Evolutionary conservation across 768 basidiomycete species (phyloP), one percentile per base, ranked within the genome.

Genomic region (Tricholoma flavovirens): DNA sequence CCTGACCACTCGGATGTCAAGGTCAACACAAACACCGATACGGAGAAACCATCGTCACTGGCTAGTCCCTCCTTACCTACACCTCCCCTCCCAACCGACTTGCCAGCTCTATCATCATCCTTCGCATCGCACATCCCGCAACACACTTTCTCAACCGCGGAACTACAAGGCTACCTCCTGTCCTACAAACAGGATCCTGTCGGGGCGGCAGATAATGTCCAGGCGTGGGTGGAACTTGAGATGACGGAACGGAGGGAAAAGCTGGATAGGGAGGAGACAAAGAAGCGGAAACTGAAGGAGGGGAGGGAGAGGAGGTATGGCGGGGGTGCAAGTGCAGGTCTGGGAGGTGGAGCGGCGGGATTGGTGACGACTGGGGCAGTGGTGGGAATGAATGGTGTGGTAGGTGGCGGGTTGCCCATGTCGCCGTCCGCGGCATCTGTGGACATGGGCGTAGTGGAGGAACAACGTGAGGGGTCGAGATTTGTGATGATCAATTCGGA

Each of bases 121-220:
- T 86, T 84, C 62, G 70, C 77, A 0, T 58, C 64, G 0, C 56
- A 56, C 2, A 66, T 86, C 21, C 82, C 84, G 0, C 66, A 73
- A 10, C 60, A 75, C 46, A 74, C 76, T 55, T 81, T 84, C 61
- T 80, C 81, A 29, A 79, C 81, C 0, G 83, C 85, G 0, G 81
- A 84, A 54, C 71, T 87, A 2, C 84, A 86, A 61, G 82, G 83
- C 0, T 86, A 77, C 65, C 71, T 86, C 11, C 70, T 86, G 6
- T 61, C 65, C 9, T 72, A 72, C 57, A 79, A 80, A 59, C 72
- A 68, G 46, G 59, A 73, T 45, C 76, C 79, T 0, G 62, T 58
- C 42, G 60, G 64, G 3, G 78, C 78, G 0, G 73, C 67, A 0
- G 57, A 49, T 15, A 69, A 64, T n/a, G 61, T 68, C 10, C 60